Conservation (phyloP, 208 protist species). For the Leishmania turanica region DNA sequence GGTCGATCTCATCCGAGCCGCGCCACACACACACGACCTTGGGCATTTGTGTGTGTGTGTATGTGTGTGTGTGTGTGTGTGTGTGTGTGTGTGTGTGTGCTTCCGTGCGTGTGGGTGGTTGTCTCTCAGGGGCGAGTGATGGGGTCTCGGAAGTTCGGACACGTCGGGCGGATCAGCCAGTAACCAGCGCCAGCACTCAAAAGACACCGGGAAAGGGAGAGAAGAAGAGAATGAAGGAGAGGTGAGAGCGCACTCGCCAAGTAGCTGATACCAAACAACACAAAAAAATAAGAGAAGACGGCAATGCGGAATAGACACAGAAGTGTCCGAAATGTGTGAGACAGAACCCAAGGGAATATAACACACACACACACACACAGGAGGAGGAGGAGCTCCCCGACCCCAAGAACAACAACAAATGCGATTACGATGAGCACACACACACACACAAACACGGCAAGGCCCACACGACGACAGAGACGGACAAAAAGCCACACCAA, state of each 20-base stretch:
- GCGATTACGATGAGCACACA: background rate
- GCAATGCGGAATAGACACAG: background rate
- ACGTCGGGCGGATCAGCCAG: background rate
- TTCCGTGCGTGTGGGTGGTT: background rate
- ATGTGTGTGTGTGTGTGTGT: background rate
- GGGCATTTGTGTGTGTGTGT: constrained; percentile 26
- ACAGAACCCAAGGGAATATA: background rate
- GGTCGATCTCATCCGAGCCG: constrained; percentile 70
- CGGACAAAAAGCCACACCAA: background rate
- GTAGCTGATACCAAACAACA: background rate
- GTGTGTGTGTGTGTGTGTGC: background rate
- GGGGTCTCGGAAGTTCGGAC: background rate
- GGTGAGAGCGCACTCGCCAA: background rate
- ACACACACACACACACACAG: background rate
- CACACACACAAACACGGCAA: background rate
- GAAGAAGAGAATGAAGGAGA: background rate
- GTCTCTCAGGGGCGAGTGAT: background rate
- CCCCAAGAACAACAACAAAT: background rate
- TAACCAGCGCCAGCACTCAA: background rate
- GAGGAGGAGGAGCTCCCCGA: background rate
- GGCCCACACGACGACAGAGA: background rate
- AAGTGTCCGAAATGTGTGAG: background rate
- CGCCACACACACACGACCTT: constrained; percentile 59
- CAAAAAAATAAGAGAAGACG: background rate
- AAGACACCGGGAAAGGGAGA: background rate